Percentiles rank a stretch among this genome's conserved stretches.
phyloP scores from a whole-genome alignment of 257 asterid genomes.

The Nemophila menziesii region DNA sequence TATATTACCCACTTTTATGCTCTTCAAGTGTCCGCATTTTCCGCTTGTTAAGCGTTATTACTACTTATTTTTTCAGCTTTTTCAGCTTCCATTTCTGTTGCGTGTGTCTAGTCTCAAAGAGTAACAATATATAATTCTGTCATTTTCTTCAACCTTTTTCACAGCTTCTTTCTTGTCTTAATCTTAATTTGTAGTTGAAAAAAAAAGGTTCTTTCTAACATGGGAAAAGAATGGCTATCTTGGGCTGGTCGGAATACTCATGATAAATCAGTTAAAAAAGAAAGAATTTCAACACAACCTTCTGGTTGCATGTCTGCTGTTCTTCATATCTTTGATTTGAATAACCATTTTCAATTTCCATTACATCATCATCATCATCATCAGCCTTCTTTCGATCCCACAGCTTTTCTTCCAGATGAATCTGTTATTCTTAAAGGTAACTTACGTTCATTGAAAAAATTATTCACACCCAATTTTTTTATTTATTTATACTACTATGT shows the following conservation, averaged over 20 bases:
- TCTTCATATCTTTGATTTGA: conserved; percentile 47
- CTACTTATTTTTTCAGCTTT: neutral
- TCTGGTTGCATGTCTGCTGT: conserved; percentile 58
- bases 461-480: neutral
- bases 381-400: conserved; percentile 7
- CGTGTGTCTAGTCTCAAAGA: neutral
- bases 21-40: neutral
- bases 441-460: neutral
- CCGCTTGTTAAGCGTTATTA: neutral
- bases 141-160: conserved; percentile 1
- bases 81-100: too few relatives aligned
- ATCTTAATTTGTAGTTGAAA: neutral
- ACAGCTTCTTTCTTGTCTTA: neutral
- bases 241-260: conserved; percentile 31
- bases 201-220: neutral
- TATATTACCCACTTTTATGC: neutral
- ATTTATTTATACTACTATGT: neutral
- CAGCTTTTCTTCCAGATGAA: conserved; percentile 15
- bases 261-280: conserved; percentile 18
- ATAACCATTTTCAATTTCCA: conserved; percentile 30
- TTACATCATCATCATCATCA: conserved; percentile 24
- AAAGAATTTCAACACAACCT: conserved; percentile 11
- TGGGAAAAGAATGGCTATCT: conserved; percentile 55
- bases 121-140: neutral
- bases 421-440: conserved; percentile 28